phyloP scores from a whole-genome alignment of 768 basidiomycete genomes.

The Leccinum imitatum region DNA sequence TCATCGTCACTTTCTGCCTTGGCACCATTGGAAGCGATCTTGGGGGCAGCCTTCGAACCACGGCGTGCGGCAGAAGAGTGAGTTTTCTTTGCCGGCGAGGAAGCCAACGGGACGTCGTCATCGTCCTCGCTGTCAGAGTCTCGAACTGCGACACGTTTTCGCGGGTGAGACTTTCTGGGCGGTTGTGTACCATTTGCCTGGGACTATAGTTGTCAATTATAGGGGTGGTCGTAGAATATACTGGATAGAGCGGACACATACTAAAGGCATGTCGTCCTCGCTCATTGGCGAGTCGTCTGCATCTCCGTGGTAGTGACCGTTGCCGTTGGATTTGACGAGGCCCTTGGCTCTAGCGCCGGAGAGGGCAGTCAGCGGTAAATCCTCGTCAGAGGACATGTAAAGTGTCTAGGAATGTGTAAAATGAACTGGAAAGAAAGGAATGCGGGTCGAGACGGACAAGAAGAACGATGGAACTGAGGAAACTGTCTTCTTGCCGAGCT shows the following conservation, averaged over 20 bases:
- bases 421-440: conserved; percentile 20
- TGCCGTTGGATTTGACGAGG: conserved; percentile 44
- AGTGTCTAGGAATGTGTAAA: conserved; percentile 27
- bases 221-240: conserved; percentile 14
- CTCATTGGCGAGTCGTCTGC: conserved; percentile 53
- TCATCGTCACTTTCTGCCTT: conserved; percentile 41
- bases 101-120: conserved; percentile 70
- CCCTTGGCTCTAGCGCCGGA: conserved; percentile 44
- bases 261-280: conserved; percentile 72
- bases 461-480: conserved; percentile 25
- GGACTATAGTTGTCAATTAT: conserved; percentile 41
- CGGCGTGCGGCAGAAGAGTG: conserved; percentile 41
- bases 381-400: conserved; percentile 58
- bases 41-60: conserved; percentile 36
- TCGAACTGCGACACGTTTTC: conserved; percentile 57
- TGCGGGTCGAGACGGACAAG: conserved; percentile 22
- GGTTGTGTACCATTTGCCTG: conserved; percentile 53
- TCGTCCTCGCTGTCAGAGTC: conserved; percentile 61
- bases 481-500: conserved; percentile 22
- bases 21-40: conserved; percentile 37
- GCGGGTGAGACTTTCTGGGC: conserved; percentile 27
- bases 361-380: conserved; percentile 45
- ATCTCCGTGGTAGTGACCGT: conserved; percentile 38
- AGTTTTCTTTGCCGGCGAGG: conserved; percentile 61
- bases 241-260: conserved; percentile 35